These are phyloP conservation scores for Xanthoconium purpureum DNA, from an alignment of 768 basidiomycete genomes.

Conservation along the genomic window DNA sequence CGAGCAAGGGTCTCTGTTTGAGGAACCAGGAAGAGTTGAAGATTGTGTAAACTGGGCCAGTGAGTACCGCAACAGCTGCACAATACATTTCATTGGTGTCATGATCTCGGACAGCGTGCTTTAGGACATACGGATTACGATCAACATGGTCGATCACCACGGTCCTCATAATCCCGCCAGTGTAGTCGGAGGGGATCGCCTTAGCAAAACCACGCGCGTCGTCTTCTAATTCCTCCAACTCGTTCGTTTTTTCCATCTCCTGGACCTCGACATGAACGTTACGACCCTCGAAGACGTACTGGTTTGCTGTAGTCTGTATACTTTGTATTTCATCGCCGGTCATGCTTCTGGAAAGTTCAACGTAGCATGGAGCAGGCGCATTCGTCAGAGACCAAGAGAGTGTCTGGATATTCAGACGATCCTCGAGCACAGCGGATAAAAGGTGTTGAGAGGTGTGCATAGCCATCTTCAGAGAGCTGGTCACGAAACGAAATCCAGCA, in stretches of 20 bases:
- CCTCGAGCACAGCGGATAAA: conserved; percentile 76
- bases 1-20: conserved; percentile 66
- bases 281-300: conserved; percentile 65
- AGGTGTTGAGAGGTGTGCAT: conserved; percentile 86
- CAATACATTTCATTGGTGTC: neutral
- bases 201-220: conserved; percentile 53
- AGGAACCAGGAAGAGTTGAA: conserved; percentile 69
- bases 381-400: conserved; percentile 79
- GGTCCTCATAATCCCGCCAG: conserved; percentile 73
- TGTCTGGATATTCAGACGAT: conserved; percentile 59
- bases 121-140: conserved; percentile 61
- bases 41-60: conserved; percentile 68
- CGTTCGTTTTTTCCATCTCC: conserved; percentile 48
- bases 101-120: conserved; percentile 5
- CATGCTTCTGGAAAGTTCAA: conserved; percentile 72
- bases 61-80: conserved; percentile 82
- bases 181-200: conserved; percentile 65
- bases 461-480: conserved; percentile 51
- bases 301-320: conserved; percentile 65
- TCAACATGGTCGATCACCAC: conserved; percentile 83
- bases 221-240: conserved; percentile 36
- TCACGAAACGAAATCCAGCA: neutral
- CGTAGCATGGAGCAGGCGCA: conserved; percentile 67
- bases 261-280: conserved; percentile 71
- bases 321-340: conserved; percentile 55